phyloP scores from a whole-genome alignment of 495 filamentous ascomycete species.

The Oleoguttula mirabilis region DNA sequence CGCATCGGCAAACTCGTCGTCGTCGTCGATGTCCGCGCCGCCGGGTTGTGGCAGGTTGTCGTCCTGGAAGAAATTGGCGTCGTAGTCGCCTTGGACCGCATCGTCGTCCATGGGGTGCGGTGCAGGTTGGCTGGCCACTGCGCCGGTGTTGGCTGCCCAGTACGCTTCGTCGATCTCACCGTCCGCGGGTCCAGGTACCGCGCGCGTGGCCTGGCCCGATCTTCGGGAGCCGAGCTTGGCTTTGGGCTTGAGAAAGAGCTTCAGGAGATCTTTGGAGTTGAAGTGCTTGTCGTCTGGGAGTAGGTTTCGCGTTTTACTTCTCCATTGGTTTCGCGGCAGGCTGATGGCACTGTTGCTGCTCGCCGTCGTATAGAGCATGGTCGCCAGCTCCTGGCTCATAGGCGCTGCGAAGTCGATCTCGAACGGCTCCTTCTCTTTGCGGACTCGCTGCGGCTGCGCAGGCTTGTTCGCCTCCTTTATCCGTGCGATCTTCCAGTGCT shows the following conservation, averaged over 20 bases:
- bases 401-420: slow-evolving; percentile 79
- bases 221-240: slow-evolving; percentile 56
- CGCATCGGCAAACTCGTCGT: slow-evolving; percentile 80
- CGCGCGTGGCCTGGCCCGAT: slow-evolving; percentile 25
- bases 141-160: slow-evolving; percentile 57
- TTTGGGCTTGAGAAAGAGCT: slow-evolving; percentile 88
- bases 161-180: slow-evolving; percentile 88
- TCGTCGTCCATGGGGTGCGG: slow-evolving; percentile 25
- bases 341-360: slow-evolving; percentile 69
- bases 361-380: slow-evolving; percentile 73
- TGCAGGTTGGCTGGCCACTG: slow-evolving; percentile 30
- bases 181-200: slow-evolving; percentile 31
- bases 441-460: slow-evolving; percentile 38
- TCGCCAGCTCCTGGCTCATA: slow-evolving; percentile 56
- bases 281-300: slow-evolving; percentile 98
- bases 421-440: slow-evolving; percentile 94
- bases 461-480: slow-evolving; percentile 72
- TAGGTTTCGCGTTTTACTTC: slow-evolving; percentile 80
- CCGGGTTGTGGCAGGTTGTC: slow-evolving; percentile 63
- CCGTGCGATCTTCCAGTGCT: slow-evolving; percentile 93
- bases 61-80: slow-evolving; percentile 96
- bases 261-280: slow-evolving; percentile 78
- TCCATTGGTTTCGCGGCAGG: slow-evolving; percentile 86
- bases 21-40: slow-evolving; percentile 67
- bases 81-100: slow-evolving; percentile 60